phyloP scores from a whole-genome alignment of 345 rosid species.

The Eucalyptus microcorys region DNA sequence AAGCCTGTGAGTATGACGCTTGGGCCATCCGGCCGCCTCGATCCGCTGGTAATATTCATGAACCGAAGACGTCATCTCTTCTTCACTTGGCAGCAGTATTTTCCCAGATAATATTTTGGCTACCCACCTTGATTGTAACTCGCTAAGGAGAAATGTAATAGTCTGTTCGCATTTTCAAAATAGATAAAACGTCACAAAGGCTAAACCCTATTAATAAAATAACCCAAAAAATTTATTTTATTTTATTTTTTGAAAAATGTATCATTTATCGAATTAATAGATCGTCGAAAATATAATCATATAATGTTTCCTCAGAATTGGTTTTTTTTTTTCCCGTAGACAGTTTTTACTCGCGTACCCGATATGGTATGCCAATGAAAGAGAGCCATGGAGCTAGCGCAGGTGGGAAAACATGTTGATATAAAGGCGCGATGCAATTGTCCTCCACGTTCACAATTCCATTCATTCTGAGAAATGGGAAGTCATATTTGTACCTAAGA shows the following conservation, averaged over 20 bases:
- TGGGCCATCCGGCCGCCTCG: background rate
- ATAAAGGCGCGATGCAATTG: background rate
- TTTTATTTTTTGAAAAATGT: background rate
- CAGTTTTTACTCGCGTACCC: background rate
- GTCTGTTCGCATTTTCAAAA: background rate
- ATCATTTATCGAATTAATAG: background rate
- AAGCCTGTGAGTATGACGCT: background rate
- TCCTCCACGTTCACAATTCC: constrained; percentile 2
- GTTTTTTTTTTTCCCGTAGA: background rate
- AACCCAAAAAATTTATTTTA: background rate
- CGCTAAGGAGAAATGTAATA: background rate
- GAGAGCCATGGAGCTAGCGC: background rate
- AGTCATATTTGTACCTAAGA: background rate
- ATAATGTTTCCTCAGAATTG: background rate
- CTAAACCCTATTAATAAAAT: background rate
- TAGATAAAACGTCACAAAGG: background rate
- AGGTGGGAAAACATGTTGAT: constrained; percentile 1
- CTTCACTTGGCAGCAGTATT: background rate
- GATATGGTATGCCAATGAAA: background rate
- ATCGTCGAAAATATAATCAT: background rate
- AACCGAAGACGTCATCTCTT: background rate
- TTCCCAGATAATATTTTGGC: background rate
- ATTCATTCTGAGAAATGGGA: background rate
- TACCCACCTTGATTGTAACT: background rate
- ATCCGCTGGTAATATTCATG: background rate